Evolutionary conservation across 2,329 filamentous ascomycete genomes (phyloP).

Genomic region (Claviceps sp.): DNA sequence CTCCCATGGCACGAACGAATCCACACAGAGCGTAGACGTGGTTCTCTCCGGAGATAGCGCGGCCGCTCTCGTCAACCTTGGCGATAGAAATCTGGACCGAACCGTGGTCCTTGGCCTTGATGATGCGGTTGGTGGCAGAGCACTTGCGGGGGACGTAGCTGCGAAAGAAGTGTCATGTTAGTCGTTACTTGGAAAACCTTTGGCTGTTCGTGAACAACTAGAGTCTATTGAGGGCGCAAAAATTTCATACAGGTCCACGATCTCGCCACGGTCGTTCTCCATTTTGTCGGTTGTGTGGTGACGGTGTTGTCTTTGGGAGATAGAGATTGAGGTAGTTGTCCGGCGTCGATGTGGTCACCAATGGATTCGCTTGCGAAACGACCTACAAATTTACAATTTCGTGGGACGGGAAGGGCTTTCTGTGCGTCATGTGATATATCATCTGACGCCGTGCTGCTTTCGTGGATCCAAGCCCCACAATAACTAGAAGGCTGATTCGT

Average conservation of each 20-base stretch:
- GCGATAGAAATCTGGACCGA: slow-evolving; percentile 93
- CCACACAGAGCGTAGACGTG: slow-evolving; percentile 95
- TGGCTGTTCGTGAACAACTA: neutral
- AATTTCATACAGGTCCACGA: slow-evolving; percentile 85
- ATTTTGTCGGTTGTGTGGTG: slow-evolving; percentile 48
- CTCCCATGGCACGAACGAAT: slow-evolving; percentile 94
- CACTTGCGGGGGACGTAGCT: slow-evolving; percentile 99
- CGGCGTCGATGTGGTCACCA: slow-evolving; percentile 18
- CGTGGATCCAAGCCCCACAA: slow-evolving; percentile 8
- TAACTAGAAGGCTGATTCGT: neutral
- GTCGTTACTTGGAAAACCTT: slow-evolving; percentile 11
- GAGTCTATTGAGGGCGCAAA: neutral
- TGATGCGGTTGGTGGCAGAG: slow-evolving; percentile 98
- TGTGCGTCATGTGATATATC: slow-evolving; percentile 20
- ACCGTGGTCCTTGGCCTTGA: slow-evolving; percentile 99
- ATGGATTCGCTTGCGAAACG: slow-evolving; percentile 16
- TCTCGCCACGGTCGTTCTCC: slow-evolving; percentile 99
- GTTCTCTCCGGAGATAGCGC: slow-evolving; percentile 86
- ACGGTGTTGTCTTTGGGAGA: slow-evolving; percentile 15
- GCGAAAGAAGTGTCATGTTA: slow-evolving; percentile 11
- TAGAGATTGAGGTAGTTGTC: slow-evolving; percentile 10
- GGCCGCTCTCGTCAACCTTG: slow-evolving; percentile 98
- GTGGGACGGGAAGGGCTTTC: slow-evolving; percentile 24
- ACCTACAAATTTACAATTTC: slow-evolving; percentile 23
- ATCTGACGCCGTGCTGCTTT: slow-evolving; percentile 22